phyloP scores from a whole-genome alignment of 805 yeast genomes.

The Monosporozyma servazzii region DNA sequence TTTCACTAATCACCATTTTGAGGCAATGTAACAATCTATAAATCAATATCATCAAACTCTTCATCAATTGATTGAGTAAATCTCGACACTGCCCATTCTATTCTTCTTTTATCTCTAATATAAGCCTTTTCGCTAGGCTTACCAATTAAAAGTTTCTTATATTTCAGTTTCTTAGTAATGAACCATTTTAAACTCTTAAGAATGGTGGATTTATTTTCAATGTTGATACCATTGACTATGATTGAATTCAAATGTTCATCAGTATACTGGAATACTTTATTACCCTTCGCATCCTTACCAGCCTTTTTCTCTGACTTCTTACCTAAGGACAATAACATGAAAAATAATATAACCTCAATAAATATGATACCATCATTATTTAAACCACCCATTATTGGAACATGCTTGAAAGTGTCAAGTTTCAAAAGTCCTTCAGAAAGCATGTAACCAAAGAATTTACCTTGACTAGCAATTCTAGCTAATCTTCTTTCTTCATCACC shows the following conservation, averaged over 20 bases:
- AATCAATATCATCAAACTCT: conserved; percentile 10
- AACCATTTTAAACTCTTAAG: conserved; percentile 30
- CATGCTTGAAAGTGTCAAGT: conserved; percentile 60
- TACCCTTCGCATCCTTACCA: conserved; percentile 16
- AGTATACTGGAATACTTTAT: conserved; percentile 21
- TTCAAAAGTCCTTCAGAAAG: conserved; percentile 67
- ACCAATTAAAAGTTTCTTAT: conserved; percentile 15
- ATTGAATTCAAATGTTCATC: conserved; percentile 23
- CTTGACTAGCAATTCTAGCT: conserved; percentile 58
- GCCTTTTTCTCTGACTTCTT: conserved; percentile 45
- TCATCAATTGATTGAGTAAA: conserved; percentile 10
- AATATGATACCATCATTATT: conserved; percentile 55
- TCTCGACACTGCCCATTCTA: conserved; percentile 23
- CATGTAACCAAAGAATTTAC: conserved; percentile 70
- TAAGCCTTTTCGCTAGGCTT: conserved; percentile 14
- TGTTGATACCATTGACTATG: conserved; percentile 15
- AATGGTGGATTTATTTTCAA: conserved; percentile 22
- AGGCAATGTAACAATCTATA: conserved; percentile 2
- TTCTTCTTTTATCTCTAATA: conserved; percentile 25
- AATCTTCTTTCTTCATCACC: conserved; percentile 47
- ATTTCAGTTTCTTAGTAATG: conserved; percentile 20
- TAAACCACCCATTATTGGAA: conserved; percentile 63
- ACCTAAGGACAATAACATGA: conserved; percentile 55
- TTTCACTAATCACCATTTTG: not conserved
- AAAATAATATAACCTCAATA: conserved; percentile 62